Percentiles rank a stretch among this genome's conserved stretches.
These are phyloP conservation scores for Scleroderma bovista DNA, from an alignment of 768 basidiomycete genomes.

Conservation along the genomic window DNA sequence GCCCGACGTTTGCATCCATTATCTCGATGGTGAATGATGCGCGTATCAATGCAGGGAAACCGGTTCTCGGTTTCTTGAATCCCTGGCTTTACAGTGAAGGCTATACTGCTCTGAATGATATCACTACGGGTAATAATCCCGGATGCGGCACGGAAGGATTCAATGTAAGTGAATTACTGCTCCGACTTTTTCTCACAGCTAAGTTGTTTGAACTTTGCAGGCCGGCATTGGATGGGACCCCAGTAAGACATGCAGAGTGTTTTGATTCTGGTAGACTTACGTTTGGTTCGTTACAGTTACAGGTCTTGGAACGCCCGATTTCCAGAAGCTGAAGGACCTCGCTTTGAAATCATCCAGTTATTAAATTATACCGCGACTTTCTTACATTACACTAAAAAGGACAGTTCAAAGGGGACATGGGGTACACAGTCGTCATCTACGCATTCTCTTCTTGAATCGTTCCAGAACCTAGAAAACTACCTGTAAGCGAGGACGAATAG, in stretches of 20 bases:
- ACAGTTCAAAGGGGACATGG: not conserved
- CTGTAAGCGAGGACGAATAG: not conserved
- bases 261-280: constrained; percentile 6
- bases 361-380: not conserved
- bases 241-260: constrained; percentile 31
- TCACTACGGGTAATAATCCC: constrained; percentile 50
- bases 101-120: constrained; percentile 43
- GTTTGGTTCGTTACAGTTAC: constrained; percentile 34
- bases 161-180: constrained; percentile 39
- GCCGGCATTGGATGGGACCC: constrained; percentile 58
- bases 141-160: constrained; percentile 64
- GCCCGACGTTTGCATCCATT: constrained; percentile 61
- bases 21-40: constrained; percentile 64
- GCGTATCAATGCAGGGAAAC: constrained; percentile 36
- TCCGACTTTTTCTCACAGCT: not conserved
- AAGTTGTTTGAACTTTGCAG: constrained; percentile 25
- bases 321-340: constrained; percentile 39
- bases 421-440: constrained; percentile 55
- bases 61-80: constrained; percentile 62
- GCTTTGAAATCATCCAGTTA: constrained; percentile 19
- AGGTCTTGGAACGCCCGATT: constrained; percentile 51
- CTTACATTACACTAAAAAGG: too few species aligned
- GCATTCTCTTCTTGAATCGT: constrained; percentile 95
- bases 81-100: constrained; percentile 47
- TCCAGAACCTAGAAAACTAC: constrained; percentile 74